Base-by-base conservation (phyloP, 2,329 filamentous ascomycete species). In the Nannizziopsis barbatae region DNA sequence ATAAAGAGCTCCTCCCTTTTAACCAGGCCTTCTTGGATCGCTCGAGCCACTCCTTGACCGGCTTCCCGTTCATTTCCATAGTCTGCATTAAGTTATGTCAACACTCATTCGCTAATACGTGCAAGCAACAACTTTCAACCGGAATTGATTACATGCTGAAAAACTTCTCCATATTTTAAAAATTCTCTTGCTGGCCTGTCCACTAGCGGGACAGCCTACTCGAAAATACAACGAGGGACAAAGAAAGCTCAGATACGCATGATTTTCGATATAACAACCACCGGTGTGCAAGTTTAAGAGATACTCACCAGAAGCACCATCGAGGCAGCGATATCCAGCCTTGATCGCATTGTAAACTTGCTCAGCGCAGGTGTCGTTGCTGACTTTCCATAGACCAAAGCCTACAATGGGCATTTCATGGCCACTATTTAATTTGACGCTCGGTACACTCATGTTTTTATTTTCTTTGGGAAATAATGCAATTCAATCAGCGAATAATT, bases 1-100 rank as follows among this genome's bases (percentile, higher is more conserved):
- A 95, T 81, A 78, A 94, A 94, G 64, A 94, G 83, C 18, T 95
- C 86, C 68, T 85, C 80, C 52, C 86, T 83, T 73, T 82, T 87
- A 58, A 89, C 84, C 50, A 90, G 67, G 38, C 85, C 84, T 8
- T 92, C 86, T 62, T 83, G 76, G 69, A 92, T 86, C 60, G 86
- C 86, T 57, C 83, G 83, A 51, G 81, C 78, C 41, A 90, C 75
- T 59, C 86, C 86, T 64, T 88, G 71, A 51, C 85, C 86, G 55
- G 77, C 80, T 67, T 88, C 84, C 57, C 79, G 78, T 68, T 90
- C 86, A 65, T 90, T 90, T 59, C 83, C 84, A 68, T 92, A 90
- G 67, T 89, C 84, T 85, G 59, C 12, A 33, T 39, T n/a, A 10
- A 11, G n/a, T 17, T 20, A 30, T 42, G 31, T 45, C 36, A 36